Evolutionary conservation across 768 basidiomycete species (phyloP).

Genomic region (Macrolepiota fuliginosa): DNA sequence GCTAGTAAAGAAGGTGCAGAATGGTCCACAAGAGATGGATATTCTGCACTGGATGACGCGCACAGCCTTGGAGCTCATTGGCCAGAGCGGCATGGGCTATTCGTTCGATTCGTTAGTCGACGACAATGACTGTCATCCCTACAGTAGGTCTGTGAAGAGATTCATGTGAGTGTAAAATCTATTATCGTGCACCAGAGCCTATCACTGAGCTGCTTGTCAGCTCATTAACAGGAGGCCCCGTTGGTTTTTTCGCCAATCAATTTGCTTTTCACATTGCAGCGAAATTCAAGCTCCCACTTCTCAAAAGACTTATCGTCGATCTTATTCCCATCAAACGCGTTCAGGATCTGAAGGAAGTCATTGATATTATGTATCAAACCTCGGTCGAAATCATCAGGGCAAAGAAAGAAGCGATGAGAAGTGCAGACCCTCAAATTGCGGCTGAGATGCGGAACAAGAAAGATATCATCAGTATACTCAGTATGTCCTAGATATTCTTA

Average conservation of each 20-base stretch:
- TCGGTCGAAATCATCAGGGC: conserved; percentile 29
- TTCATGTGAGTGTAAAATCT: conserved; percentile 21
- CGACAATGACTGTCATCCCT: conserved; percentile 24
- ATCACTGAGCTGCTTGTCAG: conserved; percentile 2
- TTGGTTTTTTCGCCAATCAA: conserved; percentile 14
- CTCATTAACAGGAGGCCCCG: conserved; percentile 7
- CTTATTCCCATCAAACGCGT: conserved; percentile 27
- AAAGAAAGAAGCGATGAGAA: conserved; percentile 30
- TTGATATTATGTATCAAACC: conserved; percentile 30
- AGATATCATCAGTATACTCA: conserved; percentile 40
- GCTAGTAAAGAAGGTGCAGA: conserved; percentile 21
- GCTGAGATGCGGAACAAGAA: conserved; percentile 33
- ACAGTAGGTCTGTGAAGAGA: conserved; percentile 24
- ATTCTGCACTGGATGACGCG: conserved; percentile 25
- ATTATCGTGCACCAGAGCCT: not conserved
- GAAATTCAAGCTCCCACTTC: conserved; percentile 20
- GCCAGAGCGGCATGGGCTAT: conserved; percentile 29
- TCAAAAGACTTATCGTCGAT: conserved; percentile 30
- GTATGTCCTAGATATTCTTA: conserved; percentile 22
- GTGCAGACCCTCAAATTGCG: conserved; percentile 28
- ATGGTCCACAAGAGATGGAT: conserved; percentile 27
- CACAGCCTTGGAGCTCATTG: conserved; percentile 29
- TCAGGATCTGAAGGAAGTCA: conserved; percentile 25
- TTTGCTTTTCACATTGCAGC: conserved; percentile 12
- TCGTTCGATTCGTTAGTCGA: conserved; percentile 29